phyloP scores from a whole-genome alignment of 805 yeast species.

The Spathaspora arborariae region DNA sequence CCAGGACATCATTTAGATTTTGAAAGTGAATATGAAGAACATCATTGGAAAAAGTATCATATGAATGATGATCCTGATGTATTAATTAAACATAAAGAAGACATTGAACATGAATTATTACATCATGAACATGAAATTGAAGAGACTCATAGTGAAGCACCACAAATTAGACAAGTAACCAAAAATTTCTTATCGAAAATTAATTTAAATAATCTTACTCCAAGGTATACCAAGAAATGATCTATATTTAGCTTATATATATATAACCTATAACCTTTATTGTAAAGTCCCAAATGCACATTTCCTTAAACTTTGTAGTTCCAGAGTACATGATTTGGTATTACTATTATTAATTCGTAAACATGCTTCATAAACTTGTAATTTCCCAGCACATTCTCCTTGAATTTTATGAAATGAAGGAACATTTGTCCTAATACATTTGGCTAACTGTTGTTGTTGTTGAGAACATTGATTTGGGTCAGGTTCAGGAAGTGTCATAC shows the following conservation, averaged over 20 bases:
- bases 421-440: constrained; percentile 60
- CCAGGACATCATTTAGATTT: constrained; percentile 94
- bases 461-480: constrained; percentile 47
- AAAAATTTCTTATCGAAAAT: constrained; percentile 28
- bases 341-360: constrained; percentile 44
- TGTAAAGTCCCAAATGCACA: constrained; percentile 49
- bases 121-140: constrained; percentile 87
- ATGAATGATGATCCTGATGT: constrained; percentile 80
- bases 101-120: constrained; percentile 78
- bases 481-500: constrained; percentile 57
- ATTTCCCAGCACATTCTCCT: constrained; percentile 51
- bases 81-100: constrained; percentile 76
- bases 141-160: constrained; percentile 36
- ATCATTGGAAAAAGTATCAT: constrained; percentile 87
- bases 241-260: not conserved
- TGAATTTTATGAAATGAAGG: constrained; percentile 73
- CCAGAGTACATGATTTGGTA: constrained; percentile 47
- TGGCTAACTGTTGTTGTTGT: constrained; percentile 55
- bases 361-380: constrained; percentile 66
- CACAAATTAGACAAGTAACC: constrained; percentile 25
- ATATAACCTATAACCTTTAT: not conserved
- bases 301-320: constrained; percentile 53
- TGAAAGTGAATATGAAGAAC: constrained; percentile 89
- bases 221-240: constrained; percentile 13
- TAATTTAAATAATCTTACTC: constrained; percentile 27